Evolutionary conservation across 192 early-diverging fungal species (phyloP), one percentile per base, ranked within the genome.

Genomic region (Rhizophagus clarus): DNA sequence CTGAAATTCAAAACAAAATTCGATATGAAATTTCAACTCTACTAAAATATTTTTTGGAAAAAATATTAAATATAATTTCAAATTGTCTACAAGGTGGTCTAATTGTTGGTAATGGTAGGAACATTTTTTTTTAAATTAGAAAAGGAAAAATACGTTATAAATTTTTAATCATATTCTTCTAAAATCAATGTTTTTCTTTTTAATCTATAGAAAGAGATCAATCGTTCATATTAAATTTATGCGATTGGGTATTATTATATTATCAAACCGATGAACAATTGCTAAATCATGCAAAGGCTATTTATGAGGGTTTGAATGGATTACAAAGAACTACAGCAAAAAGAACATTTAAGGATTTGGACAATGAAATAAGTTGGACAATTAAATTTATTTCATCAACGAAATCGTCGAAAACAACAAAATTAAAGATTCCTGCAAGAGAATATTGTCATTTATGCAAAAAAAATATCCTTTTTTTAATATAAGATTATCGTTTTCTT

Each of bases 381-480:
- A 10, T 26, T 15, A 24, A 72, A 28, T 51, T 49, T 7, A 24
- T 49, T 15, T 47, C 45, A 3, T 72, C 71, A 42, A 72, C 7
- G 1, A 49, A 28, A 29, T 47, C 4, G 0, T 28, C 22, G 29
- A 72, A 22, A 47, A 72, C 20, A 7, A 49, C 12, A 24, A 49
- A 45, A 64, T 29, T 28, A 64, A 28, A n/a, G 11, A 47, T 47
- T 20, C n/a, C 37, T 47, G 11, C 71, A 72, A 47, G 71, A 72
- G 71, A 42, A 28, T 28, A 3, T 47, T 72, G 71, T 72, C 71
- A 45, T 11, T 11, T 34, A 8, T 72, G 71, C 49, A 45, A 72
- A 49, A 26, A 22, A 49, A 72, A 72, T 72, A 72, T 72, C 71
- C 71, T 72, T 72, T 72, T 34, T 15, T 24, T 10, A 42, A 42